Base-by-base conservation (phyloP, 805 yeast species). In the Kodamaea kakaduensis region DNA sequence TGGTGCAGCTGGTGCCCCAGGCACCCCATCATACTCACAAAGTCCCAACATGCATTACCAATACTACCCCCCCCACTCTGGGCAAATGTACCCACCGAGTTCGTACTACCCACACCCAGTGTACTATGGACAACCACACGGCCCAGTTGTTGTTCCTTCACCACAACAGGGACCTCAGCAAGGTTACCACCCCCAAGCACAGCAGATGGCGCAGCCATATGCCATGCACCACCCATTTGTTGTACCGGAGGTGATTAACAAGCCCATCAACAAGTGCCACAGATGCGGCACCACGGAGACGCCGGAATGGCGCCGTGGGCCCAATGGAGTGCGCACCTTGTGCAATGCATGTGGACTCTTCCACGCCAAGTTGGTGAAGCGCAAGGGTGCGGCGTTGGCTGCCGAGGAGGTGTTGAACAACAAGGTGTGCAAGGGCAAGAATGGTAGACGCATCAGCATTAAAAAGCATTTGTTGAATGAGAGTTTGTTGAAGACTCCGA, bases 231-330 rank as follows among this genome's bases (percentile, higher is more conserved):
- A 34, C 17, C 52, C 45, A 20, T 54, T 43, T 34, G 45, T 52
- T 20, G 44, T 51, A 0, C 64, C 64, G 2, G 65, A 59, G 42
- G 57, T 59, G 19, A 54, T 59, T 17, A 56, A 57, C 37, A 59
- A 58, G 38, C 56, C 59, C 20, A 50, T 47, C 35, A 62, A 65
- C 41, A 60, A 58, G 41, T 67, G 72, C 37, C 71, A 67, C 37
- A 46, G 72, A 20, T 67, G 72, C 40, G 71, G 71, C 10, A 66
- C 71, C 22, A 65, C 70, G 2, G 71, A 67, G 38, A 64, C 71
- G 2, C 71, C 69, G 5, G 71, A 64, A 45, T 64, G 71, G 71
- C 49, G 71, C 35, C 49, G 69, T 29, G 71, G 71, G 3, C 71
- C 71, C 8, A 61, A 63, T 29, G 71, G 71, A 2, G 67, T 62